phyloP scores from a whole-genome alignment of 305 asterid genomes.

The Lippia alba region DNA sequence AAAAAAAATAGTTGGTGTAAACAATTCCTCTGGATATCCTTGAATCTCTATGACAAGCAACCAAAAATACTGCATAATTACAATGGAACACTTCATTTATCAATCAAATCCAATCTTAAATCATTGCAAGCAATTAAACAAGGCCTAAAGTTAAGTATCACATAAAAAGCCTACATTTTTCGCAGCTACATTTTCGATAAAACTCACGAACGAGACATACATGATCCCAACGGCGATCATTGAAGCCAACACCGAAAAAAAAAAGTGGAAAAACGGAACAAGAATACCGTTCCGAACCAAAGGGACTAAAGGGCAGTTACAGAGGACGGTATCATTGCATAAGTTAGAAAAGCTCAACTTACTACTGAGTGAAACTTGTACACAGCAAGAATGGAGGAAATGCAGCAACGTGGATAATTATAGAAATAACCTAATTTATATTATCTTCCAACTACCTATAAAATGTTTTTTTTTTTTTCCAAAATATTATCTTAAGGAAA shows the following conservation, averaged over 20 bases:
- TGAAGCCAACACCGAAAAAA: background rate
- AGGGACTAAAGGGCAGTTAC: background rate
- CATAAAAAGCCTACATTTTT: background rate
- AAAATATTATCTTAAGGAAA: too few relatives aligned
- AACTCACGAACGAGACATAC: background rate
- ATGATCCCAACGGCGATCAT: too few relatives aligned
- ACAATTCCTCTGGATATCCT: too few relatives aligned
- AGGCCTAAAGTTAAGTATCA: background rate
- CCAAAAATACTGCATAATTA: background rate
- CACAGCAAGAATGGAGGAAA: slow-evolving; percentile 16
- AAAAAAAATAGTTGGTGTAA: too few relatives aligned
- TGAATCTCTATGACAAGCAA: background rate
- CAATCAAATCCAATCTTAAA: background rate
- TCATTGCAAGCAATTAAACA: background rate
- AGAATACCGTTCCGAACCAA: background rate
- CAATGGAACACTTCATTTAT: background rate
- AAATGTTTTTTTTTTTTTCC: too few relatives aligned
- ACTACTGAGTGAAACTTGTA: slow-evolving; percentile 6
- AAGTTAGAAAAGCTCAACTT: slow-evolving; percentile 21
- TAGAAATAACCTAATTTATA: slow-evolving; percentile 22
- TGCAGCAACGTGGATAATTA: slow-evolving; percentile 14
- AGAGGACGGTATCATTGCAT: slow-evolving; percentile 22
- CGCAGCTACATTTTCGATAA: background rate
- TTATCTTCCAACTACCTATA: too few relatives aligned
- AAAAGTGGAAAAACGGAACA: background rate